A percentile compares a stretch with the other conserved stretches of the same genome.
Conservation (phyloP, 495 filamentous ascomycete species). For the Xylaria scruposa region DNA sequence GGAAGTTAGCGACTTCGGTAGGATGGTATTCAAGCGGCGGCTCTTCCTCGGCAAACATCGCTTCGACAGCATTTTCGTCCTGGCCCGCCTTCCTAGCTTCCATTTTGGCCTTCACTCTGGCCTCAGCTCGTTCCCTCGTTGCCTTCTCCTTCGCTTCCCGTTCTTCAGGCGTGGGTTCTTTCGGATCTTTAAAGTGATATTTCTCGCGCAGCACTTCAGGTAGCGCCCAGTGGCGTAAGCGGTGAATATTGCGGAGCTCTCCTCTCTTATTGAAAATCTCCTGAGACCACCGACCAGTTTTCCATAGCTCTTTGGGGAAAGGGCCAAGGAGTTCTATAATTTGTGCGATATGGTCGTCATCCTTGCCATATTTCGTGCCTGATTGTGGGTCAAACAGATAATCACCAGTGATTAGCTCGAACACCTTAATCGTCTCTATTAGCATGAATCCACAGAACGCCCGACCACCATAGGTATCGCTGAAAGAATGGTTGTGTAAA, state of each 20-base stretch:
- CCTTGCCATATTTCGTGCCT: constrained; percentile 98
- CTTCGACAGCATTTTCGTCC: constrained; percentile 42
- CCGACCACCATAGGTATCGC: constrained; percentile 2
- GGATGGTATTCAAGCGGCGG: constrained; percentile 39
- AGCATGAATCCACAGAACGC: constrained; percentile 16
- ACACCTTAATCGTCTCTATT: constrained; percentile 65
- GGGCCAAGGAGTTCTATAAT: constrained; percentile 96
- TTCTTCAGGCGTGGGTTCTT: constrained; percentile 34
- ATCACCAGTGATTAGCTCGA: constrained; percentile 97
- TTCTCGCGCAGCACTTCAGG: constrained; percentile 95
- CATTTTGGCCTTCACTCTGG: constrained; percentile 57
- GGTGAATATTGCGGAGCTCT: constrained; percentile 96
- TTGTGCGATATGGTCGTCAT: constrained; percentile 99
- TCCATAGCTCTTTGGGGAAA: constrained; percentile 89
- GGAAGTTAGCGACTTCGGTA: constrained; percentile 75
- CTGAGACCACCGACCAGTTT: constrained; percentile 95
- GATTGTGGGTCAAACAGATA: constrained; percentile 99
- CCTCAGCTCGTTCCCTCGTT: constrained; percentile 55
- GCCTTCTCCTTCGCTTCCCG: constrained; percentile 39
- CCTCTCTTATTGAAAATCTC: constrained; percentile 99
- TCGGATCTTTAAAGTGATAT: constrained; percentile 85
- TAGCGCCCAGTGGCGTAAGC: constrained; percentile 94
- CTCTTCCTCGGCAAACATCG: constrained; percentile 38
- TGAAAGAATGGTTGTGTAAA: background rate
- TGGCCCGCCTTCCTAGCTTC: constrained; percentile 42